phyloP scores from a whole-genome alignment of 495 filamentous ascomycete genomes.

The Penicillium bovifimosum region DNA sequence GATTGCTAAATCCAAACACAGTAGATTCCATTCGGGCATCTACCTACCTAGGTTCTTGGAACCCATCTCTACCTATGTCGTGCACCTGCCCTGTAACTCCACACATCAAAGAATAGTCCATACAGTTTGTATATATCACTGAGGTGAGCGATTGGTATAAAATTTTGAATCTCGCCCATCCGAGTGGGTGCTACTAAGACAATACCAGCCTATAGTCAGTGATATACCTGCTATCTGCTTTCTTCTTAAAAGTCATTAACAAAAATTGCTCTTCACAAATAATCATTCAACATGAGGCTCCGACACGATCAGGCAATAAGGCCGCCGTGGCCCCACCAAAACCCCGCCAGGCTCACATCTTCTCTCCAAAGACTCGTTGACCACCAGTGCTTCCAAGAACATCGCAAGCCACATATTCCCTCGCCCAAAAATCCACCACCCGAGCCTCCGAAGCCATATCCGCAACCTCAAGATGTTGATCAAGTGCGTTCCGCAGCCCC shows the following conservation, averaged over 20 bases:
- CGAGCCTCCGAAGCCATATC: neutral
- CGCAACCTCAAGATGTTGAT: slow-evolving; percentile 39
- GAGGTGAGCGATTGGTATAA: neutral
- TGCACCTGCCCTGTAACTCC: no score
- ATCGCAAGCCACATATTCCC: neutral
- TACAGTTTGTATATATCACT: neutral
- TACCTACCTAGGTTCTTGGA: no score
- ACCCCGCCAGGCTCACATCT: slow-evolving; percentile 24
- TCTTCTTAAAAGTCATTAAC: neutral
- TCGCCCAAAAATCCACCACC: neutral
- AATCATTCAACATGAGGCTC: slow-evolving; percentile 5
- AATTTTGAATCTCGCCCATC: neutral
- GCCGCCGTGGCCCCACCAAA: slow-evolving; percentile 24
- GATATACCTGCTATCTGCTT: neutral
- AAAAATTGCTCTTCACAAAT: neutral
- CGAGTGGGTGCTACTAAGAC: neutral
- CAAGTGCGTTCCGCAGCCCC: slow-evolving; percentile 31
- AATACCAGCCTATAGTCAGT: neutral
- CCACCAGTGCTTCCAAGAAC: neutral
- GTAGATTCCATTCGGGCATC: no score
- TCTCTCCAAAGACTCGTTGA: slow-evolving; percentile 16
- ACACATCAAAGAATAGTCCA: neutral
- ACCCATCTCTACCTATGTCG: no score
- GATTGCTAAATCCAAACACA: no score
- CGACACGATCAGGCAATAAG: slow-evolving; percentile 26